Conservation (phyloP, 192 early-diverging fungal species). For the Podila clonocystis region DNA sequence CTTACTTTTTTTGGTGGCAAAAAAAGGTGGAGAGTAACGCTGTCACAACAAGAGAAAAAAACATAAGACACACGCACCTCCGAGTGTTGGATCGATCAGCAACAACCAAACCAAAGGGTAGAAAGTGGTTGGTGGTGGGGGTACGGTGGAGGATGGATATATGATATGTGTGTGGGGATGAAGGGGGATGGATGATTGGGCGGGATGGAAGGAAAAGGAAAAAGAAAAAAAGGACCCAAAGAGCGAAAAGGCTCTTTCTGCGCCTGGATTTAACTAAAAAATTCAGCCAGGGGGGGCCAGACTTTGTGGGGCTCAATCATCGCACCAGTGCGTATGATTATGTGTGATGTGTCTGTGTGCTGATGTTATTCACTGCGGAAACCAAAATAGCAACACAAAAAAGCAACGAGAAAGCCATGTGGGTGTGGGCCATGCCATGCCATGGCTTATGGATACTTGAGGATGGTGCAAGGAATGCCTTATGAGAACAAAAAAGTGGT, state of each 20-base stretch:
- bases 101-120: background rate
- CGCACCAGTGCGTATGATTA: background rate
- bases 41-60: background rate
- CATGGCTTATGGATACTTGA: too few relatives aligned
- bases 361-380: background rate
- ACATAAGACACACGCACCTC: background rate
- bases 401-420: too few relatives aligned
- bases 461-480: too few relatives aligned
- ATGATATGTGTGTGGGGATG: too few relatives aligned
- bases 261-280: constrained; percentile 5
- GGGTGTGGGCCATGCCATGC: too few relatives aligned
- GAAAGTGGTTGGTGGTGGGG: background rate
- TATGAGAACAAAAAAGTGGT: too few relatives aligned
- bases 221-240: background rate
- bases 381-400: background rate
- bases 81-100: too few relatives aligned
- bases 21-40: background rate
- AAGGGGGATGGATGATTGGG: background rate
- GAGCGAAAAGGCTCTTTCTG: background rate
- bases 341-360: background rate
- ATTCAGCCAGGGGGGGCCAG: constrained; percentile 2
- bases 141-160: background rate
- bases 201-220: background rate
- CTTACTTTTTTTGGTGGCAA: too few relatives aligned
- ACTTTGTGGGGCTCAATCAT: constrained; percentile 3